A percentile compares a stretch with the other conserved stretches of the same genome.
phyloP scores from a whole-genome alignment of 768 basidiomycete species.

The Paxillus involutus region DNA sequence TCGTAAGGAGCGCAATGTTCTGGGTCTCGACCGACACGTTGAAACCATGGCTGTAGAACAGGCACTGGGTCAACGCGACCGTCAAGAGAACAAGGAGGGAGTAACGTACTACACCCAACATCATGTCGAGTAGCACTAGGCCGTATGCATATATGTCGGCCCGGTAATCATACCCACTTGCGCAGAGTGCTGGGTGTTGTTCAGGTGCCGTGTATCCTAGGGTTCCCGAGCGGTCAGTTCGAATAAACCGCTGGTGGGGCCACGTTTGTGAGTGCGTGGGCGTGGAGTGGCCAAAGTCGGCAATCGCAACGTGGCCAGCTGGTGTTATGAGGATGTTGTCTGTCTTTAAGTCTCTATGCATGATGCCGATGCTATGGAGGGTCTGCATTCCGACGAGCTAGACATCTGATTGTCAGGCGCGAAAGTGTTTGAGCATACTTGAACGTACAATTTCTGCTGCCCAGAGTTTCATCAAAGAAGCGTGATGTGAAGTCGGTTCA shows the following conservation, averaged over 20 bases:
- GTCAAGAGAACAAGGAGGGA: not conserved
- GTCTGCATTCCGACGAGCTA: not conserved
- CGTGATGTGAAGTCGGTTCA: too few relatives aligned
- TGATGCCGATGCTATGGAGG: not conserved
- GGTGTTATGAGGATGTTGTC: not conserved
- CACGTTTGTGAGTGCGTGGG: too few relatives aligned
- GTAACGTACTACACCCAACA: not conserved
- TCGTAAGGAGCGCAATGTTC: too few relatives aligned
- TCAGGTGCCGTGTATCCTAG: not conserved
- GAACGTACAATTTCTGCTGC: conserved; percentile 4
- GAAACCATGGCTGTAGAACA: not conserved
- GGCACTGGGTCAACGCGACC: not conserved
- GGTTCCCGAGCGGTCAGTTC: not conserved
- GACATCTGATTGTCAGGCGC: not conserved
- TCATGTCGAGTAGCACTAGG: conserved; percentile 2
- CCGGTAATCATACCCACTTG: conserved; percentile 20
- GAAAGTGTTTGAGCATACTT: not conserved
- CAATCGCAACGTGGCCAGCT: not conserved
- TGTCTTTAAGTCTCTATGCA: not conserved
- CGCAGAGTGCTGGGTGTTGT: not conserved
- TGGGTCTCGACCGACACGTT: not conserved
- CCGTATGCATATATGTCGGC: conserved; percentile 4
- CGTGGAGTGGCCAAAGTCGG: not conserved
- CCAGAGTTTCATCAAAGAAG: not conserved
- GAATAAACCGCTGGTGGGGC: not conserved